A percentile compares a stretch with the other conserved stretches of the same genome.
These are phyloP conservation scores for Fraxinus paxiana DNA, from an alignment of 305 asterid genomes.

Conservation along the genomic window DNA sequence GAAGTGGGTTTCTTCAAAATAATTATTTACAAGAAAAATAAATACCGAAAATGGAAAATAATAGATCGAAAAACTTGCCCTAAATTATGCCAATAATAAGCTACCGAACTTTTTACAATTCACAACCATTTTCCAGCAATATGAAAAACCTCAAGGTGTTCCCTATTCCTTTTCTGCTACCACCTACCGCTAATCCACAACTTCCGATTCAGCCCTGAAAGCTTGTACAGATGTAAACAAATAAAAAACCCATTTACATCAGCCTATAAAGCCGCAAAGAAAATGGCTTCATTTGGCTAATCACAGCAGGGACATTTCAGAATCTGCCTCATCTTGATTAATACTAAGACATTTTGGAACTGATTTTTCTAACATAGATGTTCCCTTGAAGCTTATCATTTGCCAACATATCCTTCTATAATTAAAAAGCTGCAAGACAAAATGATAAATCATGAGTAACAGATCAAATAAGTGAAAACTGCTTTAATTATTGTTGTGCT, in stretches of 20 bases:
- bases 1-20: background rate
- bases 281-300: slow-evolving; percentile 22
- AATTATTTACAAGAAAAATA: slow-evolving; percentile 4
- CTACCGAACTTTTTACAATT: background rate
- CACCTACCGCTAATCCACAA: background rate
- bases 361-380: slow-evolving; percentile 74
- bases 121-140: slow-evolving; percentile 1
- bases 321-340: slow-evolving; percentile 40
- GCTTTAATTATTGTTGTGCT: background rate
- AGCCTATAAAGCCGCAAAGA: slow-evolving; percentile 22
- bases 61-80: background rate
- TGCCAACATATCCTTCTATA: slow-evolving; percentile 81
- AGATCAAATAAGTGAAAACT: slow-evolving; percentile 1
- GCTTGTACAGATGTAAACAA: slow-evolving; percentile 4
- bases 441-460: slow-evolving; percentile 14
- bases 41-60: background rate
- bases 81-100: background rate
- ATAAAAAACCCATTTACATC: slow-evolving; percentile 22
- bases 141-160: background rate
- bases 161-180: background rate
- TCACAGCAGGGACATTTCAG: slow-evolving; percentile 35
- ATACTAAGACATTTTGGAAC: slow-evolving; percentile 66
- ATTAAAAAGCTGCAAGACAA: slow-evolving; percentile 55
- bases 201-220: background rate
- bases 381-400: slow-evolving; percentile 79